Percentiles rank a stretch among this genome's conserved stretches.
These are phyloP conservation scores for Chenopodium album DNA, from an alignment of 148 eudicot species.

Conservation along the genomic window DNA sequence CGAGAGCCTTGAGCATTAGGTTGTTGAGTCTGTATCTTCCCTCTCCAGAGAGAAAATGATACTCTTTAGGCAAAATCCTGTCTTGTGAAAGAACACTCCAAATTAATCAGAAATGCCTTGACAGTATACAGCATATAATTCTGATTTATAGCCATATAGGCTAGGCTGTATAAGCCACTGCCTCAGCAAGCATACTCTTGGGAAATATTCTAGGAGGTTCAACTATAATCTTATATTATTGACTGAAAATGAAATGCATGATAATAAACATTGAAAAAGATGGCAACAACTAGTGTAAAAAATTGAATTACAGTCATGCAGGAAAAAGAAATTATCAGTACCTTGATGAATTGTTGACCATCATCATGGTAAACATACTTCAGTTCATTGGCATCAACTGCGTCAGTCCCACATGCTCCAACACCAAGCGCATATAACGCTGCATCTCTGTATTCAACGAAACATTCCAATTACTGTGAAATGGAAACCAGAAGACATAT, in stretches of 20 bases:
- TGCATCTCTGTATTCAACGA: conserved; percentile 58
- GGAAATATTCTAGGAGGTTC: neutral
- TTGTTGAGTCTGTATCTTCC: neutral
- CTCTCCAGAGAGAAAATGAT: neutral
- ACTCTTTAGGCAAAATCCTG: neutral
- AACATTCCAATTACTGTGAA: neutral
- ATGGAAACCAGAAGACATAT: neutral
- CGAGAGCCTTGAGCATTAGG: neutral
- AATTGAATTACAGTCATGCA: neutral
- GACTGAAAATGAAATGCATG: neutral
- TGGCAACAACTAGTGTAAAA: neutral
- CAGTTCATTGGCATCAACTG: conserved; percentile 73
- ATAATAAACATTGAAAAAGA: neutral
- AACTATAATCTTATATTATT: neutral
- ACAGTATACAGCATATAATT: neutral
- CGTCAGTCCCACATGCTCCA: conserved; percentile 85
- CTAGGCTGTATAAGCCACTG: neutral
- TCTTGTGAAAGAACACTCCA: neutral
- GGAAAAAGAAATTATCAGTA: conserved; percentile 17
- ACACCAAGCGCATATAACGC: conserved; percentile 89
- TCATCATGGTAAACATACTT: conserved; percentile 84
- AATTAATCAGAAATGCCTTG: neutral
- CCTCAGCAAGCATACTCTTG: neutral
- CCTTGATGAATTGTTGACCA: conserved; percentile 82
- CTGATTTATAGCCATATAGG: neutral